These are phyloP conservation scores for Talaromyces marneffei DNA, from an alignment of 2,329 filamentous ascomycete species.

Conservation along the genomic window DNA sequence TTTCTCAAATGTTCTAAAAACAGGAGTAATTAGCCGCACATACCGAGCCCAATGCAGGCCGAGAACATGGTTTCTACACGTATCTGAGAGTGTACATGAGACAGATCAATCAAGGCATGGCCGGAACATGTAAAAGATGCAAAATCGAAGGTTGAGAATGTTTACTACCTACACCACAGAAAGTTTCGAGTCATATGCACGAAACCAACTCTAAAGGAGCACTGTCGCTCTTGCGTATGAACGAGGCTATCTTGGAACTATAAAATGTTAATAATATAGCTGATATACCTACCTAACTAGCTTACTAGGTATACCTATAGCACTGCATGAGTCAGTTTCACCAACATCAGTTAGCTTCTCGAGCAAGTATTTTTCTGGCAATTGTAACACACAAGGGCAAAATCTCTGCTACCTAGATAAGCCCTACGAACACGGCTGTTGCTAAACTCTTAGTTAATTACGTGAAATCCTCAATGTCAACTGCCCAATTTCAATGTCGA, in stretches of 20 bases:
- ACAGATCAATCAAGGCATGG: constrained; percentile 5
- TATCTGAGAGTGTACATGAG: background rate
- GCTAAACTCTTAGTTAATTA: too few relatives aligned
- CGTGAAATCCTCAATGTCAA: background rate
- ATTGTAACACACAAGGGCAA: too few relatives aligned
- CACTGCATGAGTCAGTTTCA: background rate
- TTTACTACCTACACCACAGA: background rate
- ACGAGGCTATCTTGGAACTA: background rate
- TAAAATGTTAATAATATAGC: background rate
- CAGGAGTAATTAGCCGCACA: background rate
- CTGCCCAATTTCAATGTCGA: background rate
- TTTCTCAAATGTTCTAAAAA: too few relatives aligned
- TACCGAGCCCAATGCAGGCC: background rate
- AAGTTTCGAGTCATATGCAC: background rate
- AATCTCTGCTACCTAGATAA: too few relatives aligned
- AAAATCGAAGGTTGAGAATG: background rate
- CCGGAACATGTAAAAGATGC: background rate
- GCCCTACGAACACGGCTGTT: background rate
- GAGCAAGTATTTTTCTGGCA: background rate
- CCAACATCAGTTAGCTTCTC: background rate
- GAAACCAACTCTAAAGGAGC: background rate
- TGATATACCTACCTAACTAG: background rate
- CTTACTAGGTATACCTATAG: too few relatives aligned
- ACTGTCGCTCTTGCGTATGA: background rate
- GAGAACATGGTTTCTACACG: background rate